Evolutionary conservation across 139 green algal genomes (phyloP), one percentile per base, ranked within the genome.

Genomic region (Chlamydomonas incerta): DNA sequence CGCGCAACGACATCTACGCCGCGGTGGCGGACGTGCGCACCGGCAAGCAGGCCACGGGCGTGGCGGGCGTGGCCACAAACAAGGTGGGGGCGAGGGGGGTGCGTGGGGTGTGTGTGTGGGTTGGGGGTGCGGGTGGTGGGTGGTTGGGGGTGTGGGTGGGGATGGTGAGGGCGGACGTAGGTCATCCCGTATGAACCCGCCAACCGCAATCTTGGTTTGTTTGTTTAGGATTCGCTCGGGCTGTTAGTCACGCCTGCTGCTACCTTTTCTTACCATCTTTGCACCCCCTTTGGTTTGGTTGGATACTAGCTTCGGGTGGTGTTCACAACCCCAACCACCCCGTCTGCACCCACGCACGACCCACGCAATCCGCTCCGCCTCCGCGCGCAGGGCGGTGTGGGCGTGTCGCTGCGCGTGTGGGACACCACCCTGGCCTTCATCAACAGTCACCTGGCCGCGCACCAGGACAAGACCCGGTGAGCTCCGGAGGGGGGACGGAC

Each of bases 401-500:
- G 34, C 46, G 65, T 83, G 41, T 66, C 41, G 14, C 41, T 83
- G 6, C 41, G 63, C 29, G 82, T 90, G 47, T 90, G 87, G 87
- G 91, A 94, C 77, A 96, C 93, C 0, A 79, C 91, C 29, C 37
- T 97, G 13, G 93, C 88, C 57, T 97, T 97, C 37, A 70, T 97
- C 67, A 94, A 94, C 90, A 82, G 67, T 57, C 93, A 96, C 85
- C 79, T 96, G 74, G 93, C 93, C 1, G 93, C 93, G 1, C 93
- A 96, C 85, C 93, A 95, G 81, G 89, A 91, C 89, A 91, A 92
- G 57, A 83, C 77, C 28, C 63, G 77, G 77, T 83, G 55, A 31
- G n/a, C n/a, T n/a, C n/a, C n/a, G n/a, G n/a, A n/a, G 60, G 60
- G 55, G 55, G 20, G 55, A 18, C 20, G 11, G 55, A 62, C n/a